Percentiles rank a stretch among this genome's conserved stretches.
phyloP scores from a whole-genome alignment of 2,329 filamentous ascomycete species.

The Alternaria hordeiaustralica region DNA sequence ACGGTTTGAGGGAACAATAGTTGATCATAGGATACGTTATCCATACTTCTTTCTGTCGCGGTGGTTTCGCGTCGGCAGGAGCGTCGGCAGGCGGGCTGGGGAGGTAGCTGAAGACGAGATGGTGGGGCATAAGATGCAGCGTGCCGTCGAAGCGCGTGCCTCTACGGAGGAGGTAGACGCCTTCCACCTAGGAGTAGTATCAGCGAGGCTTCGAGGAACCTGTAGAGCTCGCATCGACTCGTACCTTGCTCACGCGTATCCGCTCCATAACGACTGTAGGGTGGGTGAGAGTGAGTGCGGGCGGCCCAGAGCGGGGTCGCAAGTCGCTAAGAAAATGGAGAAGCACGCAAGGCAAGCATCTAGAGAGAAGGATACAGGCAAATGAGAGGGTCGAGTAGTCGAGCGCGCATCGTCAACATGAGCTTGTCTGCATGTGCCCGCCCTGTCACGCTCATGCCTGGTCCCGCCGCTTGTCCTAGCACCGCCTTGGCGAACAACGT shows the following conservation, averaged over 20 bases:
- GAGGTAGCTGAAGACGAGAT: constrained; percentile 68
- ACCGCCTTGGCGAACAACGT: constrained; percentile 27
- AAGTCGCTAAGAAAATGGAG: constrained; percentile 3
- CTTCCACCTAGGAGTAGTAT: constrained; percentile 58
- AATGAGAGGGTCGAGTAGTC: constrained; percentile 7
- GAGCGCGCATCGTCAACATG: constrained; percentile 20
- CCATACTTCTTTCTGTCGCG: constrained; percentile 76
- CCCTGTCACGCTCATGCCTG: constrained; percentile 27
- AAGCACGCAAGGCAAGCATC: constrained; percentile 7
- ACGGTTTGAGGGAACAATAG: constrained; percentile 78
- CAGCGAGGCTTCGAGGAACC: background rate
- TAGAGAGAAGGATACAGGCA: background rate
- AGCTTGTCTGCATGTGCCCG: constrained; percentile 29
- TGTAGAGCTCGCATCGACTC: constrained; percentile 1
- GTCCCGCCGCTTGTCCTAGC: constrained; percentile 27
- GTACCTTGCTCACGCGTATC: constrained; percentile 56
- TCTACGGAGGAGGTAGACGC: constrained; percentile 65
- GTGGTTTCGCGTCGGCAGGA: constrained; percentile 48
- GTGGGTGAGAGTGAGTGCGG: background rate
- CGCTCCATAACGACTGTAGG: constrained; percentile 49
- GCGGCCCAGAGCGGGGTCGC: constrained; percentile 1
- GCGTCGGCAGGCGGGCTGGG: constrained; percentile 50
- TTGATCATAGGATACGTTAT: constrained; percentile 93
- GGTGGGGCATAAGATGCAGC: constrained; percentile 68
- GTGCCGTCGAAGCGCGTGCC: constrained; percentile 64